Percentiles rank a stretch among this genome's conserved stretches.
Conservation (phyloP, 148 eudicot species). For the Diospyros lotus region DNA sequence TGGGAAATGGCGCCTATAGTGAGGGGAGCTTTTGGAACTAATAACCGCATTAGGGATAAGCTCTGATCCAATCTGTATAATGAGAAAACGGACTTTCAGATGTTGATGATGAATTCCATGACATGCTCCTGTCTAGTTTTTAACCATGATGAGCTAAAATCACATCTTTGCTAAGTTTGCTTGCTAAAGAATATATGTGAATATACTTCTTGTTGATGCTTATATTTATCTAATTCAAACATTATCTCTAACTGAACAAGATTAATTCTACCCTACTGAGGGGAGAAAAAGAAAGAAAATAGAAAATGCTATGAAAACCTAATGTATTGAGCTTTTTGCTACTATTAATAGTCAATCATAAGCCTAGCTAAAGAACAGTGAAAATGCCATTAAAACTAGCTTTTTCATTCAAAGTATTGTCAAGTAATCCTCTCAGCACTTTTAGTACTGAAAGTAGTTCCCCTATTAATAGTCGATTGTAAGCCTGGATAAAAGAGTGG, state of each 20-base stretch:
- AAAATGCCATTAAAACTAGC: background rate
- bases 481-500: too few relatives aligned
- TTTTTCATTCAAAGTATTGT: background rate
- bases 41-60: background rate
- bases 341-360: too few relatives aligned
- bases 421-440: background rate
- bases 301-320: background rate
- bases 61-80: background rate
- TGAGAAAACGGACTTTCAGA: background rate
- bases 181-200: background rate
- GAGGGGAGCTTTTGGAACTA: background rate
- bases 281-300: too few relatives aligned
- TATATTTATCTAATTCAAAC: background rate
- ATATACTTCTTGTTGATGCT: background rate
- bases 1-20: conserved; percentile 1
- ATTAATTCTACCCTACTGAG: background rate
- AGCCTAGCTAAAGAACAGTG: too few relatives aligned
- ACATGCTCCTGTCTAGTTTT: background rate
- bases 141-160: background rate
- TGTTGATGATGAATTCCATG: background rate
- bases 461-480: too few relatives aligned
- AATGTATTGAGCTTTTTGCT: too few relatives aligned
- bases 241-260: background rate
- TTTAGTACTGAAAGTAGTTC: too few relatives aligned
- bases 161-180: background rate